Base-by-base conservation (phyloP, 1,284 basidiomycete genomes). In the Ganoderma lingzhi region DNA sequence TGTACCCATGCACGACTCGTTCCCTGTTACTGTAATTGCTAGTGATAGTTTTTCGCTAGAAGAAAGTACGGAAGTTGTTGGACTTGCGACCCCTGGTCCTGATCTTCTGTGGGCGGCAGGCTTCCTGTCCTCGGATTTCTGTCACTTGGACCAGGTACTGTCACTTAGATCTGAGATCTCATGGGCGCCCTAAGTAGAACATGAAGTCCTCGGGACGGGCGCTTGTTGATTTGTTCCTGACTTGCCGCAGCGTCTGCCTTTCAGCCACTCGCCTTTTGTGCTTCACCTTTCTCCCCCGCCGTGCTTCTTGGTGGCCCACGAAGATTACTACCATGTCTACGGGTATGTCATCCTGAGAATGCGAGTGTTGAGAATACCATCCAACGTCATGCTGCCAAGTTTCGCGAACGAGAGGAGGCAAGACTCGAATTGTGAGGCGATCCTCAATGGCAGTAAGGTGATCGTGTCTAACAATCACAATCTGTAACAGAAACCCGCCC, bases 401-500 rank as follows among this genome's bases (percentile, higher is more conserved):
- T 56, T 75, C 71, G 44, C 73, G 71, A 37, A 70, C 68, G 63
- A 65, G 71, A 74, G 73, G 77, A 64, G 74, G 73, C 14, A 85
- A 80, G 73, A 73, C 80, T 58, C 85, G 83, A 77, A 85, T 85
- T 64, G 84, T 85, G 75, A 83, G 84, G 69, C 62, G 78, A 68
- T 71, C 71, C 64, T 64, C 68, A 63, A 67, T 71, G 64, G 62
- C 55, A 63, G 44, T 65, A 63, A 68, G 69, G 70, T 69, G 67
- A 71, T 66, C 45, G 60, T 68, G 63, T 72, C 70, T 76, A 44
- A 73, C 71, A 53, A n/a, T 65, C 42, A 73, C 71, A 53, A n/a
- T 65, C 42, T 70, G 41, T 65, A 60, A 71, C 75, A 89, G 88
- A 88, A 84, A 82, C 84, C 88, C 68, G 86, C 87, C 35, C 84